Percentiles rank a stretch among this genome's conserved stretches.
Evolutionary conservation across 2,329 filamentous ascomycete species (phyloP).

Genomic region (Neonectria neomacrospora): DNA sequence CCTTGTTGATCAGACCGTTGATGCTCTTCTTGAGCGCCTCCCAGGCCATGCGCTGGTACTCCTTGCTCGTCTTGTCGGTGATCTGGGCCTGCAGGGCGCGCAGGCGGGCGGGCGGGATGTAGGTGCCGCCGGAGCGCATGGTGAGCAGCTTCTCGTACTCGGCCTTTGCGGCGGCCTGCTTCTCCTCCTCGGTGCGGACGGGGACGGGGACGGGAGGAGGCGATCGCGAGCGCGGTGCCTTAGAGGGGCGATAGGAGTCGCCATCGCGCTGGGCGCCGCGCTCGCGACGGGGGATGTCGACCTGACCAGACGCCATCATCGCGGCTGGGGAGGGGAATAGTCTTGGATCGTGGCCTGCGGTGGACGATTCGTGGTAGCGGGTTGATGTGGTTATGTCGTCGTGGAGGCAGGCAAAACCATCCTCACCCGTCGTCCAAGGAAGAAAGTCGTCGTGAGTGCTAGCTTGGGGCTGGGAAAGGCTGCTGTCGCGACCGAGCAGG

Average conservation of each 20-base stretch:
- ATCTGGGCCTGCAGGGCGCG: conserved; percentile 95
- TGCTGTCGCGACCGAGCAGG: conserved; percentile 24
- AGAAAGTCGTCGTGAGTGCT: conserved; percentile 30
- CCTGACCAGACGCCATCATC: conserved; percentile 59
- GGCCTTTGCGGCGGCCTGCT: conserved; percentile 87
- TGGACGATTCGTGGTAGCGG: conserved; percentile 9
- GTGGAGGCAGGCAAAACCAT: conserved; percentile 27
- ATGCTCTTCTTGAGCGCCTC: conserved; percentile 99
- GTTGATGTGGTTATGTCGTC: conserved; percentile 19
- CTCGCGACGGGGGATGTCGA: conserved; percentile 53
- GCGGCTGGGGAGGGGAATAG: neutral
- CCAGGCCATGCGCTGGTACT: conserved; percentile 99
- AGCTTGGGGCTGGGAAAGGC: conserved; percentile 26
- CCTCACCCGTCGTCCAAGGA: conserved; percentile 26
- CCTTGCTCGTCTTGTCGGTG: conserved; percentile 94
- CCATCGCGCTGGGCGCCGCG: conserved; percentile 55
- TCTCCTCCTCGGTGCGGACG: conserved; percentile 77
- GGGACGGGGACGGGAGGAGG: conserved; percentile 51
- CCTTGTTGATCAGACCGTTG: conserved; percentile 98
- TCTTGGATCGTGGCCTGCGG: conserved; percentile 4
- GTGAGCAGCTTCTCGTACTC: conserved; percentile 93
- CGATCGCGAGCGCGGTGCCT: conserved; percentile 42
- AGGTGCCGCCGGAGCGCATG: conserved; percentile 94
- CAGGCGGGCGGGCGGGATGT: conserved; percentile 92
- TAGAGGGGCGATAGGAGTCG: conserved; percentile 62